Conservation (phyloP, 2,329 filamentous ascomycete species). For the Teratosphaeria zuluensis region DNA sequence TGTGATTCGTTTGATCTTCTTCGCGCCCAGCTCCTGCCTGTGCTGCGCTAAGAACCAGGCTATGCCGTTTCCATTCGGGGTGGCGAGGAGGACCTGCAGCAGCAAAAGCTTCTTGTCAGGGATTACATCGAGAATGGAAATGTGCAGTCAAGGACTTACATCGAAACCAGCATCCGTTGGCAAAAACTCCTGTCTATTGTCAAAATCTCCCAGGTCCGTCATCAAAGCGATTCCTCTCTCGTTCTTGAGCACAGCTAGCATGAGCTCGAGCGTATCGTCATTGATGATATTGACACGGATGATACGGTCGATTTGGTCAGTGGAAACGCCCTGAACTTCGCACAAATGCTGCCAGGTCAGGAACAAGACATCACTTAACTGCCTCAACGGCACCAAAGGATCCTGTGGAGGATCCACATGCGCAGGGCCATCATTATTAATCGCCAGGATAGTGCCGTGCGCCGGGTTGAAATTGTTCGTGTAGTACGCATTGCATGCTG, state of each 20-base stretch:
- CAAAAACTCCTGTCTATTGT: not conserved
- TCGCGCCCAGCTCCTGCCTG: conserved; percentile 2
- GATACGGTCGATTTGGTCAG: conserved; percentile 1
- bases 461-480: not conserved
- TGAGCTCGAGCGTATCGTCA: conserved; percentile 4
- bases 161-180: not conserved
- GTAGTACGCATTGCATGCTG: not conserved
- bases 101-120: not conserved
- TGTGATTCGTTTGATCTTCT: conserved; percentile 7
- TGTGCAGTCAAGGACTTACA: not conserved
- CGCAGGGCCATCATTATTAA: not conserved
- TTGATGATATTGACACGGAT: conserved; percentile 9
- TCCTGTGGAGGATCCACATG: not conserved
- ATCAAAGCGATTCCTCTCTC: not conserved
- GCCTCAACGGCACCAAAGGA: conserved; percentile 4
- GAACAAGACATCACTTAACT: conserved; percentile 8
- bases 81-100: conserved; percentile 6
- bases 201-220: not conserved
- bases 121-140: not conserved
- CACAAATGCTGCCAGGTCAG: conserved; percentile 8
- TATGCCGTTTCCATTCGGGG: conserved; percentile 7
- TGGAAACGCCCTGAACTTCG: not conserved
- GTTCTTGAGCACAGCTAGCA: conserved; percentile 3
- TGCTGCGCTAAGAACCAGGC: conserved; percentile 11
- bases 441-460: not conserved